Evolutionary conservation across 2,329 filamentous ascomycete genomes (phyloP).

Genomic region (Aphanocladium album): DNA sequence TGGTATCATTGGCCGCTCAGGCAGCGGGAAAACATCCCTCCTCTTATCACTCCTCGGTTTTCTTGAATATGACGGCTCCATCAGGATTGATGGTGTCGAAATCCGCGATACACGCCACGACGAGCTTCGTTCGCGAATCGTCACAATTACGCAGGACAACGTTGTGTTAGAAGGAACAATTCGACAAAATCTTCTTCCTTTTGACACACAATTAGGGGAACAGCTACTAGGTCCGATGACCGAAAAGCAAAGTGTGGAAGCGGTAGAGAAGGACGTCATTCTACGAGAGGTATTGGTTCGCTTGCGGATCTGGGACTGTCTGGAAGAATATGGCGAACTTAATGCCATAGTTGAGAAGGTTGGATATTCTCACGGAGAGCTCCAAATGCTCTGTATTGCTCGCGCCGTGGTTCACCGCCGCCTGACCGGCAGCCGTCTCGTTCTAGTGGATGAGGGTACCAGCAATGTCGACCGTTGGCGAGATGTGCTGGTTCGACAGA

Average conservation of each 20-base stretch:
- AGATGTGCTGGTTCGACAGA: neutral
- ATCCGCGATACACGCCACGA: neutral
- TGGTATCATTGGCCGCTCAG: neutral
- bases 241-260: neutral
- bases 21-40: constrained; percentile 1
- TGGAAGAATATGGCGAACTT: neutral
- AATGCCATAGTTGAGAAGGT: neutral
- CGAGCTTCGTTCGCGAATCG: constrained; percentile 1
- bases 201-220: neutral
- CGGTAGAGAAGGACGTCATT: neutral
- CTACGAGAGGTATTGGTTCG: neutral
- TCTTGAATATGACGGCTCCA: neutral
- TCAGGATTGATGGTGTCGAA: constrained; percentile 6
- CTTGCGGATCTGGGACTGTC: neutral
- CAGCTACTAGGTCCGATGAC: neutral
- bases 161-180: neutral
- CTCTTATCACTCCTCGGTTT: neutral
- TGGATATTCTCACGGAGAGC: constrained; percentile 2
- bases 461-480: neutral
- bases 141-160: neutral
- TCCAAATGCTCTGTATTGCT: neutral
- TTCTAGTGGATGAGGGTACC: constrained; percentile 3
- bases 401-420: neutral
- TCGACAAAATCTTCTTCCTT: constrained; percentile 1
- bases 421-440: neutral